Evolutionary conservation across 441 rosid genomes (phyloP), one percentile per base, ranked within the genome.

Genomic region (Bruguiera hainesii): DNA sequence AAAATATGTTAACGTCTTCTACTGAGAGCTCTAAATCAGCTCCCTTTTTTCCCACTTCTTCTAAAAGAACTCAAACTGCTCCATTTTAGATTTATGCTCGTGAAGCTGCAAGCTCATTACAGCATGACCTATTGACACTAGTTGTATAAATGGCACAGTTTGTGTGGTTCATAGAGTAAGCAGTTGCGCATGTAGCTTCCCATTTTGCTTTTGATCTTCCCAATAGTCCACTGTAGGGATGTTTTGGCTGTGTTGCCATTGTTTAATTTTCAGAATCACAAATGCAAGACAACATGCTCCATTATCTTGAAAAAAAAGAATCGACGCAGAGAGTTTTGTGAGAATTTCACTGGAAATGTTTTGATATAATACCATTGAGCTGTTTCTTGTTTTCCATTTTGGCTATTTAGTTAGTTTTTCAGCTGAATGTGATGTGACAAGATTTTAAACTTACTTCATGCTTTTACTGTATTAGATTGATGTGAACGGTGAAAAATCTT

Each of bases 401-500:
- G n/a, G 6, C 56, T 8, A 1, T 50, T 51, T 39, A 26, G 3
- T 51, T 48, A 39, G 51, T 21, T 30, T 13, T 31, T 63, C 19
- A 21, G 30, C 29, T 56, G 31, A 30, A 30, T 65, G 23, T 21
- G 50, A 33, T 39, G 7, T 21, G 19, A 49, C 25, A 52, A 50
- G 21, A 51, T 19, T 23, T 25, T 31, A 31, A 20, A 20, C 29
- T 61, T 55, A 66, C 66, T 48, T 8, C 23, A 30, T 25, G n/a
- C 59, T 55, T 62, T 49, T 30, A 29, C 23, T 46, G 53, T 52
- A 31, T 73, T 71, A 90, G 97, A 84, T 89, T 74, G 97, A 90
- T 58, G 98, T 90, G 48, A 93, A 93, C 26, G 97, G 95, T 42
- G 83, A 81, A 52, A 78, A 82, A 72, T 81, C 93, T 67, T 87